Evolutionary conservation across 2,329 filamentous ascomycete species (phyloP), one percentile per base, ranked within the genome.

Genomic region (Paecilomyces sp.): DNA sequence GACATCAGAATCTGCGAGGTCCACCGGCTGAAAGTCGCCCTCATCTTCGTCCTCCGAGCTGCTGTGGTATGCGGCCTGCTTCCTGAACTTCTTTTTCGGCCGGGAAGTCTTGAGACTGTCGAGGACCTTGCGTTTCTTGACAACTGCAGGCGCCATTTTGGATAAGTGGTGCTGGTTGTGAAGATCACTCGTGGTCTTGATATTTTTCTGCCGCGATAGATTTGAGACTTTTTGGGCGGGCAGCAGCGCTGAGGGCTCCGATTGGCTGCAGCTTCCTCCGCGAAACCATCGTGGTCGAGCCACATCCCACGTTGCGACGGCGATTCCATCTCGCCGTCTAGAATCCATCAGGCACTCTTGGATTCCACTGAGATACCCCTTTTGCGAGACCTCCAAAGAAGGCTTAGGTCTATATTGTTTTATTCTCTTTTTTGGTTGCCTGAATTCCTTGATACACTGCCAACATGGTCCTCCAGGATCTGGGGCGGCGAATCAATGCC

Each of bases 401-500:
- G 51, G n/a, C 51, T 34, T 50, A 47, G 13, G 13, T 52, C 28
- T 11, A 53, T 55, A 22, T 28, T 62, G 50, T 57, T 58, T 60
- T 57, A 54, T 54, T 60, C 50, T 53, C 56, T 58, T 60, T 56
- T 22, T 60, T 5, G 25, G 7, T 30, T 53, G 51, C 22, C 51
- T 28, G 24, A 24, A 11, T 22, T 15, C 55, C 33, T 24, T n/a
- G 47, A 18, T 15, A 30, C 33, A 34, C 25, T 58, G 61, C 62
- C 71, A 74, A 71, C 74, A 99, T 99, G 94, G 94, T 99, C 84
- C 89, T 99, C 73, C 92, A 96, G 87, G 94, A 99, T 85, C 86
- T 99, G 61, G 94, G 94, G 69, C 92, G 93, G 83, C 94, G 94
- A 80, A 97, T 99, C 77, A 97, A 97, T 80, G 86, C 91, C 82